A percentile compares a stretch with the other conserved stretches of the same genome.
phyloP scores from a whole-genome alignment of 1,139 yeast species.

The Taphrina populina region DNA sequence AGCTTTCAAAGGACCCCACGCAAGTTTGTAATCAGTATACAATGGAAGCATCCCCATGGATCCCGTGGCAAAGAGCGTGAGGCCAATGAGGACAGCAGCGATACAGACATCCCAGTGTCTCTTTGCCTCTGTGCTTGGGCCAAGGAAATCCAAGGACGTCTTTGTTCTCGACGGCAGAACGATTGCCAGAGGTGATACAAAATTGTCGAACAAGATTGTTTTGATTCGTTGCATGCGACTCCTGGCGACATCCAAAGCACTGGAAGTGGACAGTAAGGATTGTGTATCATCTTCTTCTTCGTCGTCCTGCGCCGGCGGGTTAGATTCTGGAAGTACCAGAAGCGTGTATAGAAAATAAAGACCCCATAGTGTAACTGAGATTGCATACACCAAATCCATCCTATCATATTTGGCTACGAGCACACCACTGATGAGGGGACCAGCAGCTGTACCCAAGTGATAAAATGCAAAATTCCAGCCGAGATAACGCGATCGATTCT shows the following conservation, averaged over 20 bases:
- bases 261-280: slow-evolving; percentile 7
- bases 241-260: slow-evolving; percentile 13
- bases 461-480: slow-evolving; percentile 36
- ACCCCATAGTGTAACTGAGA: slow-evolving; percentile 31
- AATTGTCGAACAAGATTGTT: slow-evolving; percentile 9
- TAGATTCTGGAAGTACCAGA: slow-evolving; percentile 32
- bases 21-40: slow-evolving; percentile 29
- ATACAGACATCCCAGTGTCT: slow-evolving; percentile 34
- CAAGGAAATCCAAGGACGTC: slow-evolving; percentile 23
- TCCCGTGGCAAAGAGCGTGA: slow-evolving; percentile 31
- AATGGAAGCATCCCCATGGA: slow-evolving; percentile 34
- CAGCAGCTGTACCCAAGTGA: slow-evolving; percentile 35
- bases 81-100: slow-evolving; percentile 29
- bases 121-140: slow-evolving; percentile 32
- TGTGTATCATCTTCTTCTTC: not conserved
- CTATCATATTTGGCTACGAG: slow-evolving; percentile 29
- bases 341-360: slow-evolving; percentile 33
- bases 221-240: slow-evolving; percentile 16
- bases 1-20: slow-evolving; percentile 34
- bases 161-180: slow-evolving; percentile 30
- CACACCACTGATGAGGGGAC: slow-evolving; percentile 31
- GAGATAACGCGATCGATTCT: slow-evolving; percentile 29
- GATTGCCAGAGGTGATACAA: slow-evolving; percentile 26
- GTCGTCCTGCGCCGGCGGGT: slow-evolving; percentile 6
- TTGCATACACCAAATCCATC: slow-evolving; percentile 32